Percentiles rank a stretch among this genome's conserved stretches.
These are phyloP conservation scores for Ambrosia trifida DNA, from an alignment of 129 eudicot genomes.

Conservation along the genomic window DNA sequence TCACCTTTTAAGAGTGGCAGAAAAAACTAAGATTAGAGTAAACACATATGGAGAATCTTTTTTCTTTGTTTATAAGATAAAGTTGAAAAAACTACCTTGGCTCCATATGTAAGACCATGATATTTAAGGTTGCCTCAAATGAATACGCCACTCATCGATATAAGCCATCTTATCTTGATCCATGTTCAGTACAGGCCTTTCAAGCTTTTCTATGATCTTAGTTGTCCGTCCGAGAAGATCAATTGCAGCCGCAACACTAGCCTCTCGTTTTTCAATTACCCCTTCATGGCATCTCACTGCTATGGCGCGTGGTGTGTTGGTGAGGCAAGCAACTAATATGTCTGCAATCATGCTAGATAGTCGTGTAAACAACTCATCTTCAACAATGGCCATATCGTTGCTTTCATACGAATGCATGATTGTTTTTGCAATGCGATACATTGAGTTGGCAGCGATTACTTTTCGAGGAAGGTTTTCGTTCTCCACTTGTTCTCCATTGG, in stretches of 20 bases:
- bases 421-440: neutral
- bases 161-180: too few species aligned
- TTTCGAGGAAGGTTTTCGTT: neutral
- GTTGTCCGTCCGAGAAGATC: neutral
- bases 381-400: neutral
- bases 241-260: neutral
- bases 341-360: constrained; percentile 4
- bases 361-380: neutral
- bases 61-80: neutral
- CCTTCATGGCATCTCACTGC: neutral
- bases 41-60: neutral
- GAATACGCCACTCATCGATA: too few species aligned
- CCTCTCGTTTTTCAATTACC: neutral
- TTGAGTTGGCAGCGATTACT: neutral
- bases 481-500: neutral
- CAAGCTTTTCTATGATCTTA: neutral
- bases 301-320: neutral
- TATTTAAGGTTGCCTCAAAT: too few species aligned
- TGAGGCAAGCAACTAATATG: neutral
- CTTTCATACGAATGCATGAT: neutral
- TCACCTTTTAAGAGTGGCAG: neutral
- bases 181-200: neutral
- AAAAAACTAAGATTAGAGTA: neutral
- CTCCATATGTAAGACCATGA: neutral
- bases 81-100: neutral